These are phyloP conservation scores for Metschnikowia lochheadii DNA, from an alignment of 805 yeast species.

Conservation along the genomic window DNA sequence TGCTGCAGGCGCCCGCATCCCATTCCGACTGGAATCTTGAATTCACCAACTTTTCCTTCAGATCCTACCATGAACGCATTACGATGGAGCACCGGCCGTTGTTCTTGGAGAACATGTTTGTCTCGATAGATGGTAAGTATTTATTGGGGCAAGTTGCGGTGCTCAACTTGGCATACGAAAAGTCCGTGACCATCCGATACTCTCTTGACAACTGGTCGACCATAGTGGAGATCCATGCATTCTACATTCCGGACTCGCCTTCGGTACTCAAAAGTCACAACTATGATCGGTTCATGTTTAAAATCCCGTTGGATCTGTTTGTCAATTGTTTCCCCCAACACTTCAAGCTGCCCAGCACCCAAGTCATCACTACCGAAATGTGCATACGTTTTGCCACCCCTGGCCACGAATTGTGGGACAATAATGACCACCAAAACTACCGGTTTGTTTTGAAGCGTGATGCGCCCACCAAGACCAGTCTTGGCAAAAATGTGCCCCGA, in stretches of 20 bases:
- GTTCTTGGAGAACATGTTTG: conserved; percentile 60
- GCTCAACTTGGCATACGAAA: conserved; percentile 65
- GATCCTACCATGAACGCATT: conserved; percentile 41
- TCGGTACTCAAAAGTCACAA: conserved; percentile 43
- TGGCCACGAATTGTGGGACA: conserved; percentile 70
- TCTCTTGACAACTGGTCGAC: conserved; percentile 79
- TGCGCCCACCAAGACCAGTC: neutral
- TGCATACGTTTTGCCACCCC: conserved; percentile 55
- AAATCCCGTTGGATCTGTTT: conserved; percentile 42
- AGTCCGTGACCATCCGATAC: conserved; percentile 65
- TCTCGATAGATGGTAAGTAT: conserved; percentile 53
- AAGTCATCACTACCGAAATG: conserved; percentile 32
- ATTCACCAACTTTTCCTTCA: conserved; percentile 37
- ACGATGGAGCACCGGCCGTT: neutral
- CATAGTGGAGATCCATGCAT: conserved; percentile 62
- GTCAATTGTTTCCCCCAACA: conserved; percentile 5
- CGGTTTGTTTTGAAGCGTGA: conserved; percentile 29
- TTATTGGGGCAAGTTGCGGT: conserved; percentile 77
- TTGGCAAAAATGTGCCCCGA: conserved; percentile 5
- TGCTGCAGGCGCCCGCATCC: conserved; percentile 6
- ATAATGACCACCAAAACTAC: conserved; percentile 60
- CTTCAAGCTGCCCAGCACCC: conserved; percentile 8
- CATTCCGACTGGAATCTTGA: conserved; percentile 43
- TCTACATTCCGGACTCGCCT: conserved; percentile 55
- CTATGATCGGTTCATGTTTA: conserved; percentile 71